Evolutionary conservation across 1,284 basidiomycete species (phyloP), one percentile per base, ranked within the genome.

Genomic region (Ustilago nuda): DNA sequence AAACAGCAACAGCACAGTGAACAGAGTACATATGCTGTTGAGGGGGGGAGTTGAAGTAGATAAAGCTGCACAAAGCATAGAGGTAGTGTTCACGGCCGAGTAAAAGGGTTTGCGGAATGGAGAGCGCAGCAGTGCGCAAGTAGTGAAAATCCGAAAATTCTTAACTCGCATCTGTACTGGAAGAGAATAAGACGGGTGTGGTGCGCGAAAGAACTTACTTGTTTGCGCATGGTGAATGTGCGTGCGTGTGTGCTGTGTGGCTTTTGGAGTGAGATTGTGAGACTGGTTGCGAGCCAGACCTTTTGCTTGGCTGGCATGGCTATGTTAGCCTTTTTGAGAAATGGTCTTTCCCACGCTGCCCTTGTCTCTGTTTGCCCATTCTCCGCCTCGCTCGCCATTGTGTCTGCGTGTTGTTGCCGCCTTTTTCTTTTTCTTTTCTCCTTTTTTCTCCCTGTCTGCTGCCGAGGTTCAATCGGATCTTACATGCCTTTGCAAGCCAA

Each of bases 191-290:
- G 48, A 48, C 4, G 23, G 46, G n/a, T 48, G 6, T 48, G 46
- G 8, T 48, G 46, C 46, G 30, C 1, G 32, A 35, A 41, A 36
- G 53, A 15, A 48, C 17, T 23, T 19, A 27, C 17, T 19, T 48
- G 41, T 19, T 45, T 17, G 41, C 13, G 41, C n/a, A 37, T 37
- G 36, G 41, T 19, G 9, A 17, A 41, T 23, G 56, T 59, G 56
- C 19, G 45, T 58, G 56, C 15, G 58, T 60, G 60, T n/a, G 52
- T 61, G 39, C 30, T 13, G 51, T 61, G 52, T 48, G 51, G 48
- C 48, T 11, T 8, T 50, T 4, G 41, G 12, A 17, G 13, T 45
- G 15, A 8, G 7, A 15, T 11, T 19, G 12, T 17, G 41, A 15
- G 41, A 45, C 41, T 45, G 41, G 12, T 45, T 19, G n/a, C 15